Evolutionary conservation across 495 filamentous ascomycete species (phyloP).

Genomic region (Penicillium chermesinum): DNA sequence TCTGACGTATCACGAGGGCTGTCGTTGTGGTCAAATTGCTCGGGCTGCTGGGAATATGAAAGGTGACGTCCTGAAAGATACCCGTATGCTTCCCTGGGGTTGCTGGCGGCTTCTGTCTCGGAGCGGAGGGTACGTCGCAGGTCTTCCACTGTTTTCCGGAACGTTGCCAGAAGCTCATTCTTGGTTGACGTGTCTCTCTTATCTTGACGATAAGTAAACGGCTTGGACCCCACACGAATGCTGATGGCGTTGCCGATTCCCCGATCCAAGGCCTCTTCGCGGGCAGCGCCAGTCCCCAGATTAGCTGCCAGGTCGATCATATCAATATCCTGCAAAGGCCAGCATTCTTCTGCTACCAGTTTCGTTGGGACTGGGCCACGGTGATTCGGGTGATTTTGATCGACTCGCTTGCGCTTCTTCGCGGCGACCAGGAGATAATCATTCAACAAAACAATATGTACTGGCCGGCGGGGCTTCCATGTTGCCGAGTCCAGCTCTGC

Average conservation of each 20-base stretch:
- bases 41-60: constrained; percentile 24
- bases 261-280: constrained; percentile 53
- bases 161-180: constrained; percentile 70
- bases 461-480: constrained; percentile 79
- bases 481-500: constrained; percentile 95
- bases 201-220: constrained; percentile 86
- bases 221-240: constrained; percentile 82
- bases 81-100: constrained; percentile 72
- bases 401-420: constrained; percentile 81
- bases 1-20: constrained; percentile 63
- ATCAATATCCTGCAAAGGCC: constrained; percentile 89
- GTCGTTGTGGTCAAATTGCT: constrained; percentile 61
- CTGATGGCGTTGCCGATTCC: constrained; percentile 82
- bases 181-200: constrained; percentile 72
- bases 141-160: constrained; percentile 88
- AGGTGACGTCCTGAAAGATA: constrained; percentile 51
- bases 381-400: constrained; percentile 53
- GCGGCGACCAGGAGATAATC: constrained; percentile 90
- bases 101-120: constrained; percentile 76
- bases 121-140: constrained; percentile 74
- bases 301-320: constrained; percentile 75
- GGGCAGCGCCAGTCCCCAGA: constrained; percentile 53
- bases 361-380: constrained; percentile 63
- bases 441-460: constrained; percentile 88
- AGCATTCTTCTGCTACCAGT: constrained; percentile 88